Base-by-base conservation (phyloP, 73 alveolate species). In the Effrenium voratum region DNA sequence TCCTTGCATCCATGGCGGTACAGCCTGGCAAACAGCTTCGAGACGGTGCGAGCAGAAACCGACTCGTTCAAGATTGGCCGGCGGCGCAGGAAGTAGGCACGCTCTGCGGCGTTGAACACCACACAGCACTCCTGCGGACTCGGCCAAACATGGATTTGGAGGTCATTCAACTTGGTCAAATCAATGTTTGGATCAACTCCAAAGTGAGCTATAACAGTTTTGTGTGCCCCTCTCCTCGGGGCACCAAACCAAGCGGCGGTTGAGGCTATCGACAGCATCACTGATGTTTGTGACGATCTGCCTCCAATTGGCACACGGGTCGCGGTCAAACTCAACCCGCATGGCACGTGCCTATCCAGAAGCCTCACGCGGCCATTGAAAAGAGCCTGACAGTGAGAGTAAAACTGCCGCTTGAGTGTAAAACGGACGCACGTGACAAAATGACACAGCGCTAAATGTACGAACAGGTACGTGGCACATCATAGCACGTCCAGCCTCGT, bases 201-300 rank as follows among this genome's bases (percentile, higher is more conserved):
- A 63, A 10, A 3, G 76, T 22, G 12, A 2, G 15, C 5, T 15
- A 1, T 34, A n/a, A 36, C n/a, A 46, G 34, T 57, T 57, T 57
- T 26, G 10, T n/a, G n/a, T n/a, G n/a, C n/a, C n/a, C 19, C 32
- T 26, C 34, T 70, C 82, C 82, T 70, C 82, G 24, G 82, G 82
- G 24, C 82, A 70, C 82, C 82, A 70, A 46, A 70, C 82, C n/a
- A 70, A 46, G 13, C 82, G n/a, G 2, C 82, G 82, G 32, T 70
- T 70, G 82, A 70, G 82, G 82, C 82, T 70, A 46, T 70, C 82
- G 49, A 70, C 82, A 1, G 82, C 82, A 3, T 70, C 82, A 10
- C 38, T 46, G 47, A 70, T 70, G 82, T 46, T 70, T 44, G 82
- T 70, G 30, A 70, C 82, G 24, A 46, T n/a, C 10, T 70, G 82